These are phyloP conservation scores for Colletotrichum echinochloae DNA, from an alignment of 2,329 filamentous ascomycete species.

Conservation along the genomic window DNA sequence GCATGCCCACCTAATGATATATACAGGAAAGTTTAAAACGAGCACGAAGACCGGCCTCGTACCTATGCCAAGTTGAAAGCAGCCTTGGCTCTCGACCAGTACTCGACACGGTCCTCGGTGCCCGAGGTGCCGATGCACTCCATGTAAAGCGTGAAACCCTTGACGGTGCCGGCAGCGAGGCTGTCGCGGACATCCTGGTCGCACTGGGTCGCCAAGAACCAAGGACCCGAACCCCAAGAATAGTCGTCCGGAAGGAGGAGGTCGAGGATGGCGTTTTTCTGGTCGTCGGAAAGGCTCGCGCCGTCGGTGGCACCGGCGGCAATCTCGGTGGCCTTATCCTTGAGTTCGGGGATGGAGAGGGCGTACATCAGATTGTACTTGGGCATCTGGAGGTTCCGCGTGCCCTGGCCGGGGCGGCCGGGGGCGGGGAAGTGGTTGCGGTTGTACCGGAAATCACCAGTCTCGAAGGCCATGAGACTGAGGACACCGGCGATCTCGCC, in stretches of 20 bases:
- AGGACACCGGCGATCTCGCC: constrained; percentile 78
- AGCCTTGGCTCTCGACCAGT: constrained; percentile 60
- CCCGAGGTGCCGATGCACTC: constrained; percentile 57
- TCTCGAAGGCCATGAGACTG: constrained; percentile 79
- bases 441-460: constrained; percentile 76
- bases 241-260: constrained; percentile 61
- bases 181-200: constrained; percentile 45
- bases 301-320: constrained; percentile 47
- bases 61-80: constrained; percentile 52
- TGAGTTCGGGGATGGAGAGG: constrained; percentile 54
- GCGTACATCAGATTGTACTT: constrained; percentile 62
- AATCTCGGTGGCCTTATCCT: constrained; percentile 47
- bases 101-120: constrained; percentile 51
- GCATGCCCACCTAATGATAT: constrained; percentile 9
- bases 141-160: constrained; percentile 61
- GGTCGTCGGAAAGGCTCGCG: constrained; percentile 43
- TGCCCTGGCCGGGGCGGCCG: constrained; percentile 76
- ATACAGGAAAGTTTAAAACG: constrained; percentile 1
- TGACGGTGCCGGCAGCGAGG: constrained; percentile 54
- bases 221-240: constrained; percentile 66
- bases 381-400: constrained; percentile 66
- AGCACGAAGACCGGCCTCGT: constrained; percentile 1
- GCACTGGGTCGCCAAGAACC: constrained; percentile 64
- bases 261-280: constrained; percentile 56
- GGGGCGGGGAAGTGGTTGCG: constrained; percentile 64